Conservation (phyloP, 208 protist genomes). For the Leishmania tarentolae region DNA sequence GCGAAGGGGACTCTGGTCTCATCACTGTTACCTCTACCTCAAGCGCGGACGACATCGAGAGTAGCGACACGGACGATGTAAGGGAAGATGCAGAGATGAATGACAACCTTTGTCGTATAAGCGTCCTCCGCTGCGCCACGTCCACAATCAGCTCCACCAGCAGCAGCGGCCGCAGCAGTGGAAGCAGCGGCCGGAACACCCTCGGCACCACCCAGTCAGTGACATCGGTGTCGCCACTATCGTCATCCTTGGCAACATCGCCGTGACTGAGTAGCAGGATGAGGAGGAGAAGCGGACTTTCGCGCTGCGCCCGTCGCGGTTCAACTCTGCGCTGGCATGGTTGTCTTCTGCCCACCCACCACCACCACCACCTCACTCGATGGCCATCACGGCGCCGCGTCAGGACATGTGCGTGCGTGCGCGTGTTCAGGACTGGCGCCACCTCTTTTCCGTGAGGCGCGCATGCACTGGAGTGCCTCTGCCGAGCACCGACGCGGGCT, state of each 20-base stretch:
- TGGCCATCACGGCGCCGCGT: not conserved
- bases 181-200: not conserved
- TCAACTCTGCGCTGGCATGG: not conserved
- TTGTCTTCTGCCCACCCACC: not conserved
- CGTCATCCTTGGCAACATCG: not conserved
- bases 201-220: not conserved
- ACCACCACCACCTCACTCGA: not conserved
- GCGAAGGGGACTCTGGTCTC: not conserved
- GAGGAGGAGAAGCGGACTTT: not conserved
- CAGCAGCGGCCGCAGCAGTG: not conserved
- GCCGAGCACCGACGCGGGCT: not conserved
- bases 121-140: not conserved
- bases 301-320: not conserved
- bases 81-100: no score
- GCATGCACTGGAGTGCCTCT: not conserved
- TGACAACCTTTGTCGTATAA: not conserved
- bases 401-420: not conserved
- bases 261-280: not conserved
- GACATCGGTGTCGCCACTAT: not conserved
- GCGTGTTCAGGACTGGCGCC: not conserved
- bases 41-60: conserved; percentile 1
- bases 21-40: not conserved
- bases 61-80: not conserved
- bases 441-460: no score
- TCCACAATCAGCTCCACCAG: not conserved